A percentile compares a stretch with the other conserved stretches of the same genome.
Conservation (phyloP, 169 alveolate genomes). For the Perkinsus olseni region DNA sequence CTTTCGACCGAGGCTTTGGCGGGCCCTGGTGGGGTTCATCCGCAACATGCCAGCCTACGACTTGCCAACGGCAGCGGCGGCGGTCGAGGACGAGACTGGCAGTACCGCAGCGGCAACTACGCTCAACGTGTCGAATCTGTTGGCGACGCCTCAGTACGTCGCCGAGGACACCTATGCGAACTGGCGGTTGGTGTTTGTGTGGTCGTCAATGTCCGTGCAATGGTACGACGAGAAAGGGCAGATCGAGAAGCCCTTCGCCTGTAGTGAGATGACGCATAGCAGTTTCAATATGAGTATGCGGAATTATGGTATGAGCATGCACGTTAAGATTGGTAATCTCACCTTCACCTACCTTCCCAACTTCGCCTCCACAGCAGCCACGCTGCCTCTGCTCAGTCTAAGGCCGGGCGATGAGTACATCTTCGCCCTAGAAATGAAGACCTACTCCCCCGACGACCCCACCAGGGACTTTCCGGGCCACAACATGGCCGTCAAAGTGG, state of each 20-base stretch:
- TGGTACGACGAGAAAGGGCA: not conserved
- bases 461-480: not conserved
- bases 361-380: not conserved
- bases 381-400: not conserved
- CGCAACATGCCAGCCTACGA: not conserved
- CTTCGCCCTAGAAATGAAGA: not conserved
- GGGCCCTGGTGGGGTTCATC: not conserved
- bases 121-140: too few relatives aligned
- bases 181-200: not conserved
- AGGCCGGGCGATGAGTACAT: not conserved
- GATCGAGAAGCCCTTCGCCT: not conserved
- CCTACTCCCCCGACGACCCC: not conserved
- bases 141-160: too few relatives aligned
- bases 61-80: not conserved
- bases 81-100: not conserved
- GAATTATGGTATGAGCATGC: not conserved
- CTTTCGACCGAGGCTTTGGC: not conserved
- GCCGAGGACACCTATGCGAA: not conserved
- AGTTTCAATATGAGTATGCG: not conserved
- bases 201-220: not conserved
- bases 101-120: too few relatives aligned
- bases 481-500: not conserved
- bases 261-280: not conserved
- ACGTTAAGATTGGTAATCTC: not conserved
- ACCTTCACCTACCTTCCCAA: not conserved